Evolutionary conservation across 768 basidiomycete genomes (phyloP).

Genomic region (Boletus rufocinnamomeus): DNA sequence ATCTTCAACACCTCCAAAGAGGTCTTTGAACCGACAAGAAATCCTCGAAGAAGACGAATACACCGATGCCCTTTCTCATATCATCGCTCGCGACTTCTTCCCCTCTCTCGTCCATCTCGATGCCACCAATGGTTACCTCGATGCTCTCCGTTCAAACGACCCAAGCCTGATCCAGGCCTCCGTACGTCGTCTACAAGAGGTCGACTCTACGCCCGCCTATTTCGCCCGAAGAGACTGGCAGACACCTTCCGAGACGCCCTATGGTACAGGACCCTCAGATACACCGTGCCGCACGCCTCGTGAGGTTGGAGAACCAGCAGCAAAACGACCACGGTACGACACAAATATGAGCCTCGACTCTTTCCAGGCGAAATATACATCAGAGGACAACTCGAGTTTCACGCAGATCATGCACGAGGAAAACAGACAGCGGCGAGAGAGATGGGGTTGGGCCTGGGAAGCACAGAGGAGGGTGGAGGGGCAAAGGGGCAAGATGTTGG

Average conservation of each 20-base stretch:
- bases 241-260: slow-evolving; percentile 68
- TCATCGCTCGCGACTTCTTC: slow-evolving; percentile 98
- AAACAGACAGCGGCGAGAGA: slow-evolving; percentile 78
- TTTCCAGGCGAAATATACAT: slow-evolving; percentile 92
- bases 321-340: slow-evolving; percentile 63
- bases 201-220: slow-evolving; percentile 51
- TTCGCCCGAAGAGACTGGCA: slow-evolving; percentile 38
- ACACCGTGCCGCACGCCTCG: slow-evolving; percentile 60
- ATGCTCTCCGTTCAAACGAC: slow-evolving; percentile 76
- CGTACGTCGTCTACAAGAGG: slow-evolving; percentile 69
- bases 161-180: slow-evolving; percentile 74
- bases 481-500: slow-evolving; percentile 63
- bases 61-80: slow-evolving; percentile 82
- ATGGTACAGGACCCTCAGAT: slow-evolving; percentile 56
- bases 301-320: slow-evolving; percentile 43
- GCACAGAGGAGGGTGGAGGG: slow-evolving; percentile 81
- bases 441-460: slow-evolving; percentile 92
- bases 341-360: slow-evolving; percentile 68
- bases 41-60: slow-evolving; percentile 95
- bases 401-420: slow-evolving; percentile 89
- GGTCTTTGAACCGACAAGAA: slow-evolving; percentile 70
- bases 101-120: slow-evolving; percentile 89
- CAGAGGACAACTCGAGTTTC: slow-evolving; percentile 97
- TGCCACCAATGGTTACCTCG: slow-evolving; percentile 84
- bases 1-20: slow-evolving; percentile 36